These are phyloP conservation scores for Amaranthus tricolor DNA, from an alignment of 179 eudicot species.

Conservation along the genomic window DNA sequence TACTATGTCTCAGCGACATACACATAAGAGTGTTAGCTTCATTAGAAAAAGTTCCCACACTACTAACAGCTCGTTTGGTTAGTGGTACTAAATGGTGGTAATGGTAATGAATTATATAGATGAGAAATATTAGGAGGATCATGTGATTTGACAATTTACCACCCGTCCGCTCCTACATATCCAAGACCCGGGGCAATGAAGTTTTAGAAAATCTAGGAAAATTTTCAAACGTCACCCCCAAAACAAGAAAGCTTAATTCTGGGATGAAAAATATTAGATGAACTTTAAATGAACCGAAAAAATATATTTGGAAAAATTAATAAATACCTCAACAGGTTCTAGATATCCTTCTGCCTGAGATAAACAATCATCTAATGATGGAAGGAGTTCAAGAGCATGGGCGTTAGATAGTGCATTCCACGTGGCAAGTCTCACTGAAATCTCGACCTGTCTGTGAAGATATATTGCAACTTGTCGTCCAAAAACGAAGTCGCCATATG, in stretches of 20 bases:
- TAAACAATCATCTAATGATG: conserved; percentile 58
- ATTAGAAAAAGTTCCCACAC: not conserved
- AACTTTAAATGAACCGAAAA: too few species aligned
- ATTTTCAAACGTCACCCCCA: not conserved
- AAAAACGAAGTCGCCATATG: conserved; percentile 72
- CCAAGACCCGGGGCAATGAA: not conserved
- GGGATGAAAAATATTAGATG: not conserved
- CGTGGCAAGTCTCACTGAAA: conserved; percentile 62
- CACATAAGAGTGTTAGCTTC: not conserved
- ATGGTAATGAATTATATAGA: too few species aligned
- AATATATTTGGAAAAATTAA: not conserved
- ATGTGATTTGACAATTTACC: too few species aligned
- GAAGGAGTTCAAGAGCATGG: conserved; percentile 80
- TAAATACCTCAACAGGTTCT: conserved; percentile 75
- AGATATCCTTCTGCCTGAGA: conserved; percentile 69
- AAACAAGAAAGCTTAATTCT: not conserved
- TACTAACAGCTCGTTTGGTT: not conserved
- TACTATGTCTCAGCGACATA: not conserved
- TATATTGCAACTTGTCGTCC: conserved; percentile 78
- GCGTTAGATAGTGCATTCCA: conserved; percentile 76
- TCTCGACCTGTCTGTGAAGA: conserved; percentile 62
- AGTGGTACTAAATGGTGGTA: too few species aligned
- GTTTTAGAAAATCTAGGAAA: not conserved
- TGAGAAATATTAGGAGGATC: too few species aligned
- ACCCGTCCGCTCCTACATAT: too few species aligned